phyloP scores from a whole-genome alignment of 73 alveolate species.

The Breviolum minutum region DNA sequence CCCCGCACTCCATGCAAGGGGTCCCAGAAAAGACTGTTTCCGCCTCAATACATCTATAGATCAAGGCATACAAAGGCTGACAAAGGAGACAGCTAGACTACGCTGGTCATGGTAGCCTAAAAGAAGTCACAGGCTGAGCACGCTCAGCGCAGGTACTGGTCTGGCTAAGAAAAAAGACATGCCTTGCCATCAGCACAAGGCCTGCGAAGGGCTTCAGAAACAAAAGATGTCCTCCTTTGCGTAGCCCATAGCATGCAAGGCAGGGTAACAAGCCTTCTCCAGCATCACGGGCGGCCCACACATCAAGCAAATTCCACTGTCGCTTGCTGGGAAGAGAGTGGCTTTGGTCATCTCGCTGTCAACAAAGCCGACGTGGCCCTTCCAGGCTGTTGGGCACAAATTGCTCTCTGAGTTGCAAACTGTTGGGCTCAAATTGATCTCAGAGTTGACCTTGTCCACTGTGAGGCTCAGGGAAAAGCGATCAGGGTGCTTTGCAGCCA shows the following conservation, averaged over 20 bases:
- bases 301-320: not conserved
- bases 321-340: slow-evolving; percentile 9
- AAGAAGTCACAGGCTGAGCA: not conserved
- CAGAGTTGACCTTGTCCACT: not conserved
- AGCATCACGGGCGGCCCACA: slow-evolving; percentile 78
- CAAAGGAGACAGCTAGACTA: not conserved
- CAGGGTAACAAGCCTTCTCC: slow-evolving; percentile 50
- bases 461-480: slow-evolving; percentile 33
- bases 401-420: not conserved
- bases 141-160: not conserved
- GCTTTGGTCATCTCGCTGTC: not conserved
- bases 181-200: too few species aligned
- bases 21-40: not conserved
- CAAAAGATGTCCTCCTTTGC: not conserved
- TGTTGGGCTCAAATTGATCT: not conserved
- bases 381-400: not conserved
- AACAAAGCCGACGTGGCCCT: slow-evolving; percentile 57
- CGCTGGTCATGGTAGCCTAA: not conserved
- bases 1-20: slow-evolving; percentile 13
- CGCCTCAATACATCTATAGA: not conserved
- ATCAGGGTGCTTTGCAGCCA: slow-evolving; percentile 35
- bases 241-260: slow-evolving; percentile 28
- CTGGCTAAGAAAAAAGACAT: not conserved
- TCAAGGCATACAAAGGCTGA: not conserved
- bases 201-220: not conserved